Base-by-base conservation (phyloP, 371 early-diverging fungal species). In the Mycotypha africana region DNA sequence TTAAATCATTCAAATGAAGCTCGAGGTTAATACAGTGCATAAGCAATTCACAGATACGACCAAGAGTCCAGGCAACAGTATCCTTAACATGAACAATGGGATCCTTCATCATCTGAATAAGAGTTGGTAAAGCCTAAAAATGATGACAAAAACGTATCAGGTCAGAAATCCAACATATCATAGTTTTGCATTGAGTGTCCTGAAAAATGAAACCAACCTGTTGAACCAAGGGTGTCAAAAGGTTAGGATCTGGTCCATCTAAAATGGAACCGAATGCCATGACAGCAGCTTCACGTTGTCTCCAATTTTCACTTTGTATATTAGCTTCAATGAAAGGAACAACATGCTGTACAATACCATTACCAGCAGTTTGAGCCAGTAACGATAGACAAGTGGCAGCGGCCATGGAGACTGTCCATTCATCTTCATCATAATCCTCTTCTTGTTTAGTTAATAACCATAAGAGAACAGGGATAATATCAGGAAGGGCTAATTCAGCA, bases 261-360 rank as follows among this genome's bases (percentile, higher is more conserved):
- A 98, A 62, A 49, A 98, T 95, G 0, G 95, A 92, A 10, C 97
- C 98, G 62, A 97, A 98, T 1, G 97, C 93, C 93, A 95, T 95
- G 34, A 96, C 90, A 19, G 98, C 93, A 14, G 97, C 96, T 57
- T 97, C 96, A 52, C 95, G 88, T 61, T 76, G 83, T 54, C 85
- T 81, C 98, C 98, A 98, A 55, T 95, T 89, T 6, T 63, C 49
- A 47, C 75, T 81, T 30, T 77, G 76, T 50, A 97, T 89, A 65
- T 97, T 82, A 34, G 64, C 45, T 62, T 93, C 86, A 37, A 98
- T 88, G 60, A 94, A 95, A n/a, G 90, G 88, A 28, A 96, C 78
- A 24, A 94, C 88, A 11, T 76, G 82, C 3, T 66, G 53, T 17
- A 96, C 86, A 42, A 96, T 85, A 20, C 65, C 65, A 51, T 90